Evolutionary conservation across 495 filamentous ascomycete species (phyloP), one percentile per base, ranked within the genome.

Genomic region (Alectoria sarmentosa): DNA sequence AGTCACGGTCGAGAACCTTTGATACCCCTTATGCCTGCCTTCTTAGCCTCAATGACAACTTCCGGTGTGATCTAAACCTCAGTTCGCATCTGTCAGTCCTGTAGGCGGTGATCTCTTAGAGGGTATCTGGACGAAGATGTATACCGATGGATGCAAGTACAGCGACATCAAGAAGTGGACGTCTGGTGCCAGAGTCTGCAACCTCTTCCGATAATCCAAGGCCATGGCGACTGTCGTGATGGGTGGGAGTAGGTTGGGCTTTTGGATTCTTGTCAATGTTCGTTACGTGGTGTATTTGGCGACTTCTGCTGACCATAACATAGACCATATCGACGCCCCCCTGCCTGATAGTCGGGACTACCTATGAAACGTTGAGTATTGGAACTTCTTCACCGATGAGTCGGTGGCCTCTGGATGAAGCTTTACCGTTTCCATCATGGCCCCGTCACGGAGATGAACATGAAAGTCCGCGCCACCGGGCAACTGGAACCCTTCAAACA

Each of bases 91-190:
- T 55, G 19, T 30, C 52, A 21, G 30, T 34, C 17, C 30, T 21
- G 52, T 17, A 32, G 28, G 5, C 17, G 52, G 17, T 21, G 28
- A 5, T 55, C 52, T 55, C 52, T 55, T 13, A 21, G 6, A 8
- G 26, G 17, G 52, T 3, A 9, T n/a, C 32, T 3, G 26, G 8
- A 14, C 1, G 32, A 6, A 5, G 5, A 13, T 8, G 7, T 0
- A 10, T 41, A 21, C 52, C 30, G 78, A 82, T 55, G 87, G 80
- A 70, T 90, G 87, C 42, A 95, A 84, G 73, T 94, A 97, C 34
- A 97, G 81, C 6, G 90, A 89, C 92, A 97, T 96, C 63, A 96
- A 83, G 71, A 85, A 96, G 63, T 82, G 86, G 52, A 96, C 86
- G 42, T 83, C 81, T 1, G 88, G 86, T 58, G 88, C 89, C 67